Conservation (phyloP, 805 yeast genomes). For the Cyberlindnera nakhonratchasimensis region DNA sequence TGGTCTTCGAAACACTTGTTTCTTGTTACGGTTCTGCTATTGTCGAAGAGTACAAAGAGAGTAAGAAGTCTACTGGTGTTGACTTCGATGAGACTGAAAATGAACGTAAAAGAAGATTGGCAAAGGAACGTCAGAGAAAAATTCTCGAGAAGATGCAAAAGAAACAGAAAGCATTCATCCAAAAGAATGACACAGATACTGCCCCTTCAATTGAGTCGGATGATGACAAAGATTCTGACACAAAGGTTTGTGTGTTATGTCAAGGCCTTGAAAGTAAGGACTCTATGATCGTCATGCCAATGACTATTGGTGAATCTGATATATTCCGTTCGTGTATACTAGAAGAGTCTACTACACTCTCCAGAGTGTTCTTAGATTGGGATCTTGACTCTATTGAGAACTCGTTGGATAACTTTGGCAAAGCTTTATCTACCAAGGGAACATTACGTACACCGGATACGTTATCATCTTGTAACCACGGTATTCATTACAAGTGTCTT, state of each 20-base stretch:
- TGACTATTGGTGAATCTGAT: constrained; percentile 39
- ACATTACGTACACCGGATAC: constrained; percentile 8
- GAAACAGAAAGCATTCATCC: constrained; percentile 74
- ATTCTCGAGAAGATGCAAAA: constrained; percentile 60
- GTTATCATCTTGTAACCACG: constrained; percentile 81
- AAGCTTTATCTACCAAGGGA: constrained; percentile 20
- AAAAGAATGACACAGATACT: constrained; percentile 43
- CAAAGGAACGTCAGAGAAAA: constrained; percentile 58
- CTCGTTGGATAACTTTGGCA: constrained; percentile 29
- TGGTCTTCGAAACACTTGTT: constrained; percentile 47
- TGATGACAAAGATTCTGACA: constrained; percentile 21
- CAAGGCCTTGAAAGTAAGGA: constrained; percentile 46
- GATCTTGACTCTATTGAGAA: constrained; percentile 21
- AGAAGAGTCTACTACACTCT: background rate
- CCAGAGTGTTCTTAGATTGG: constrained; percentile 23
- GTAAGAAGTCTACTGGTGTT: constrained; percentile 39
- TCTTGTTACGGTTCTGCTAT: constrained; percentile 57
- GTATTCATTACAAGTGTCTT: constrained; percentile 83
- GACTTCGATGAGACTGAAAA: constrained; percentile 47
- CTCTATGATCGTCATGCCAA: constrained; percentile 58
- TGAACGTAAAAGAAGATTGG: constrained; percentile 54
- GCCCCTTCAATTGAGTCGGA: constrained; percentile 28
- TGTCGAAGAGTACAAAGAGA: constrained; percentile 46
- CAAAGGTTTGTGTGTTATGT: constrained; percentile 53
- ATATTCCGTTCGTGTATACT: constrained; percentile 24